Evolutionary conservation across 1,284 basidiomycete genomes (phyloP).

Genomic region (Malassezia sp.): DNA sequence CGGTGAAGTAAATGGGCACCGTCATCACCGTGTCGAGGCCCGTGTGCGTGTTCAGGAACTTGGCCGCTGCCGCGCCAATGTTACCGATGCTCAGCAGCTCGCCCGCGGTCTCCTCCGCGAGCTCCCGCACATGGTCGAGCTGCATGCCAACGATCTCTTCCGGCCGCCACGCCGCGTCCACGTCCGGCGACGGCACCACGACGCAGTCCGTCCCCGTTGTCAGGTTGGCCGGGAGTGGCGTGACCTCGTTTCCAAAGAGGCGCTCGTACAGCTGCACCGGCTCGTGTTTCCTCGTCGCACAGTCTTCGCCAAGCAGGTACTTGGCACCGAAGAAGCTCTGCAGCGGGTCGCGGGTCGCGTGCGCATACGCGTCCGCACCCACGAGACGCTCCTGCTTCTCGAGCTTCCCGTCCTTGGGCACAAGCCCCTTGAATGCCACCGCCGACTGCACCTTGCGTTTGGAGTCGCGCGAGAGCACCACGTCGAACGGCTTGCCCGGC

Average conservation of each 20-base stretch:
- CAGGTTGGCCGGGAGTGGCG: constrained; percentile 20
- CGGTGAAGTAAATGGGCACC: constrained; percentile 41
- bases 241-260: constrained; percentile 31
- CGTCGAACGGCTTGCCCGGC: constrained; percentile 88
- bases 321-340: constrained; percentile 82
- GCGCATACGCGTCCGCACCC: constrained; percentile 71
- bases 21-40: constrained; percentile 44
- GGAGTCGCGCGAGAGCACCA: constrained; percentile 87
- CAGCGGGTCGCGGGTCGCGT: constrained; percentile 76
- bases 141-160: constrained; percentile 94
- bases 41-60: constrained; percentile 4
- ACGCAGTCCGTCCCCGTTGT: constrained; percentile 8
- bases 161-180: constrained; percentile 48
- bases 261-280: constrained; percentile 17
- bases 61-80: constrained; percentile 1
- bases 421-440: constrained; percentile 48
- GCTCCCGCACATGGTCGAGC: constrained; percentile 72
- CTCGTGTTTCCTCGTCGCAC: background rate
- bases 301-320: constrained; percentile 59
- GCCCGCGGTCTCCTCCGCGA: constrained; percentile 66
- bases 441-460: constrained; percentile 87
- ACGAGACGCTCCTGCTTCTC: constrained; percentile 62
- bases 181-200: background rate
- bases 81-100: constrained; percentile 29
- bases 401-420: constrained; percentile 21